A percentile compares a stretch with the other conserved stretches of the same genome.
These are phyloP conservation scores for Scedosporium boydii DNA, from an alignment of 2,329 filamentous ascomycete genomes.

Conservation along the genomic window DNA sequence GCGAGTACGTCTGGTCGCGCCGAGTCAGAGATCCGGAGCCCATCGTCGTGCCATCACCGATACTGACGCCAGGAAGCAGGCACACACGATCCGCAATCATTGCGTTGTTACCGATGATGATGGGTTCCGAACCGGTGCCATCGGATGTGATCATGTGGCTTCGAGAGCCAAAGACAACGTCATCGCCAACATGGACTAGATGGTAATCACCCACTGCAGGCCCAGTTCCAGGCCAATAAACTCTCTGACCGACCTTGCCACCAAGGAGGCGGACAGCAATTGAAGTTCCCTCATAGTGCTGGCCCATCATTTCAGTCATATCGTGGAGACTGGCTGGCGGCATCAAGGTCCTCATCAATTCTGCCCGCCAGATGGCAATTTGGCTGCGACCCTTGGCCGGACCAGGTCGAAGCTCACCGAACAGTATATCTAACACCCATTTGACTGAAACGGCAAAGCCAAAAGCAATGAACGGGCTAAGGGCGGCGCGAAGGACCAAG, in stretches of 20 bases:
- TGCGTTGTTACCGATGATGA: conserved; percentile 36
- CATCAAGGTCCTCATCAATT: conserved; percentile 33
- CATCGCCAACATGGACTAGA: conserved; percentile 43
- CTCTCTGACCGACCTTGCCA: conserved; percentile 39
- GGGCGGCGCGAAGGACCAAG: conserved; percentile 25
- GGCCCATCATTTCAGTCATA: conserved; percentile 40
- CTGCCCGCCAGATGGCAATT: conserved; percentile 32
- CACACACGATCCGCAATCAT: conserved; percentile 50
- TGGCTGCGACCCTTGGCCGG: conserved; percentile 20
- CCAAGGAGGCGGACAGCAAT: conserved; percentile 39
- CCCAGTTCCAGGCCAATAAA: conserved; percentile 50
- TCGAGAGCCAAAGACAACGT: conserved; percentile 50
- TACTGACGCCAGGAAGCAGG: conserved; percentile 38
- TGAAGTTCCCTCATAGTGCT: conserved; percentile 46
- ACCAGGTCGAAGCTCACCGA: conserved; percentile 26
- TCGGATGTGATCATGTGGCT: conserved; percentile 45
- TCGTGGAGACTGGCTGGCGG: conserved; percentile 33
- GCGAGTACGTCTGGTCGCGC: conserved; percentile 31
- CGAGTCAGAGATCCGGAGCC: conserved; percentile 43
- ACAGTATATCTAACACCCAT: conserved; percentile 25
- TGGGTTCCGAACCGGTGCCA: conserved; percentile 33
- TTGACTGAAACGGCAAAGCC: conserved; percentile 30
- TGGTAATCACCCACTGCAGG: conserved; percentile 44
- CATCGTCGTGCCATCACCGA: conserved; percentile 39
- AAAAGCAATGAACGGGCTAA: conserved; percentile 36